Evolutionary conservation across 345 rosid species (phyloP).

Genomic region (Linum trigynum): DNA sequence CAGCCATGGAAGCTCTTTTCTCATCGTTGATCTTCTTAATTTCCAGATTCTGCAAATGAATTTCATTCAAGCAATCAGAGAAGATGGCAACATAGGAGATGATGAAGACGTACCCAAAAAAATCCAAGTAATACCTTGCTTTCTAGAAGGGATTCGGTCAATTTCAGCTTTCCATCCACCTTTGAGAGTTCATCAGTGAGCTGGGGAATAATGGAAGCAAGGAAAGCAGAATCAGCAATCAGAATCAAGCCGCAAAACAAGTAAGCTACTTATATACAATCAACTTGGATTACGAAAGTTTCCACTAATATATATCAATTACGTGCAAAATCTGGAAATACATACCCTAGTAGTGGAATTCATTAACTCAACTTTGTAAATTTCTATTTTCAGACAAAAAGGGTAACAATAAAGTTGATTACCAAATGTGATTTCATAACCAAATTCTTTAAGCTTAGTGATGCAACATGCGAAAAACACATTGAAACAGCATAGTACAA

Average conservation of each 20-base stretch:
- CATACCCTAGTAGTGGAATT: neutral
- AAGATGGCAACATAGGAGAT: neutral
- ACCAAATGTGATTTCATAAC: too few relatives aligned
- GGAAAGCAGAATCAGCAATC: constrained; percentile 5
- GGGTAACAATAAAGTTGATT: too few relatives aligned
- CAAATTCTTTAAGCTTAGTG: too few relatives aligned
- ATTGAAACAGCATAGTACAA: too few relatives aligned
- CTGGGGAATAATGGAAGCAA: constrained; percentile 16
- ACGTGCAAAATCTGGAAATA: neutral
- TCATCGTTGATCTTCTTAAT: constrained; percentile 42
- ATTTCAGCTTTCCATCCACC: constrained; percentile 38
- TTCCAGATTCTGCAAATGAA: constrained; percentile 34
- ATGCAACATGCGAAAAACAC: too few relatives aligned
- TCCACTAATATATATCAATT: neutral
- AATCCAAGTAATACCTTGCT: constrained; percentile 30
- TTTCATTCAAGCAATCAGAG: neutral
- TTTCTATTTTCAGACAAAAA: neutral
- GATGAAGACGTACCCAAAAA: neutral
- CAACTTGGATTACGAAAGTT: neutral
- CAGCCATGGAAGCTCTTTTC: constrained; percentile 38
- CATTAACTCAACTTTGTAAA: neutral
- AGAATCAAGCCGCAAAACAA: neutral
- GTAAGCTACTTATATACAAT: neutral
- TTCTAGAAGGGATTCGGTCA: constrained; percentile 33
- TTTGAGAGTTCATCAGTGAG: constrained; percentile 31